A percentile compares a stretch with the other conserved stretches of the same genome.
Conservation (phyloP, 257 asterid genomes). For the Solanum peruvianum region DNA sequence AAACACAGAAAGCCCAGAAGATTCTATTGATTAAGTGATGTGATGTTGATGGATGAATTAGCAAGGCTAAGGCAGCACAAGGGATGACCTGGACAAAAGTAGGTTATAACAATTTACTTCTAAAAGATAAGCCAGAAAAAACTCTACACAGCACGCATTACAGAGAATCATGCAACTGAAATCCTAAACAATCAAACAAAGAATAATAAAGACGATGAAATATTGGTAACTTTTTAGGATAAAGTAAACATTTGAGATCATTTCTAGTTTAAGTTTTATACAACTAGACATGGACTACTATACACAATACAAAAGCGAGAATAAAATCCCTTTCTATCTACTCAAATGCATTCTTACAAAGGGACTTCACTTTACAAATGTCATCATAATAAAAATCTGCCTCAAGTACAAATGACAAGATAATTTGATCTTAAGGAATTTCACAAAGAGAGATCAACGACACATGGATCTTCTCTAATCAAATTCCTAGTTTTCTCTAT, state of each 20-base stretch:
- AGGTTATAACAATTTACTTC: not conserved
- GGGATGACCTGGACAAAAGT: slow-evolving; percentile 28
- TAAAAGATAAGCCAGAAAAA: not conserved
- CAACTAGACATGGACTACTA: not conserved
- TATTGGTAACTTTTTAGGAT: not conserved
- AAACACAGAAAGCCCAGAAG: slow-evolving; percentile 40
- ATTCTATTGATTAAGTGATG: slow-evolving; percentile 28
- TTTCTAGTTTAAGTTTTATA: not conserved
- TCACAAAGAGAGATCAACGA: not conserved
- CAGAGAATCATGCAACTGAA: not conserved
- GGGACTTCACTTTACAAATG: not conserved
- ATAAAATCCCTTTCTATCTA: not conserved
- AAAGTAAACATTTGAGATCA: not conserved
- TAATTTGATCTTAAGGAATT: not conserved
- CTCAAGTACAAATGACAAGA: not conserved
- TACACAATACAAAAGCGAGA: not conserved
- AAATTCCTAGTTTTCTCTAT: not conserved
- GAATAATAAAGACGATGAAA: not conserved
- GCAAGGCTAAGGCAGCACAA: slow-evolving; percentile 28
- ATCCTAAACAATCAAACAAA: not conserved
- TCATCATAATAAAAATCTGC: not conserved
- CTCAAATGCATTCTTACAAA: not conserved
- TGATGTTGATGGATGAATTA: slow-evolving; percentile 38
- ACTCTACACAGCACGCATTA: not conserved
- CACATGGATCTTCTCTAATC: not conserved